phyloP scores from a whole-genome alignment of 1,139 yeast genomes.

The Protomyces macrosporus region DNA sequence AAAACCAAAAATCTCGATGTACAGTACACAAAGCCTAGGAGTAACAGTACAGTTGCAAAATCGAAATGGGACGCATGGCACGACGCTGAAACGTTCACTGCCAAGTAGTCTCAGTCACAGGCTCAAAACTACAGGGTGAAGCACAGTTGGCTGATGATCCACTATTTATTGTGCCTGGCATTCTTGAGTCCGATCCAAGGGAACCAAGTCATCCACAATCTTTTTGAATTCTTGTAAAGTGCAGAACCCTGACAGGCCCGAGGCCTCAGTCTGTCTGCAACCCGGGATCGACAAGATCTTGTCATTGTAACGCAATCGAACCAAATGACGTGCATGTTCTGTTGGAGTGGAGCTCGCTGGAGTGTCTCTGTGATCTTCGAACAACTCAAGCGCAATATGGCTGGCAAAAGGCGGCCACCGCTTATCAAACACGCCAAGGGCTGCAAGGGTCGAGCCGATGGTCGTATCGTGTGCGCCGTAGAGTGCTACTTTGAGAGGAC shows the following conservation, averaged over 20 bases:
- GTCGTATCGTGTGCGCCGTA: conserved; percentile 35
- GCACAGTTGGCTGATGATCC: too few relatives aligned
- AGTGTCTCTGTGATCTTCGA: conserved; percentile 21
- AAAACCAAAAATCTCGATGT: neutral
- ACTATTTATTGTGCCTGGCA: conserved; percentile 8
- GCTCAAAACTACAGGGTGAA: too few relatives aligned
- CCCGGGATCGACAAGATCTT: conserved; percentile 29
- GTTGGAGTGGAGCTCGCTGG: neutral
- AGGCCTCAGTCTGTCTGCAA: conserved; percentile 26
- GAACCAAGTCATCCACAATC: conserved; percentile 28
- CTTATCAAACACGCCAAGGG: conserved; percentile 32
- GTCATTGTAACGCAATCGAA: conserved; percentile 33
- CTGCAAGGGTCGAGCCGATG: conserved; percentile 32
- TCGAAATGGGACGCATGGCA: neutral
- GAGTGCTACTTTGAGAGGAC: conserved; percentile 30
- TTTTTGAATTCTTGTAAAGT: conserved; percentile 30
- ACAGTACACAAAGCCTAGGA: neutral
- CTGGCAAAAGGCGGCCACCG: conserved; percentile 33
- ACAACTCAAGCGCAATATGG: conserved; percentile 31
- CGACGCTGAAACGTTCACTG: neutral
- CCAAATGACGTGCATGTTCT: conserved; percentile 26
- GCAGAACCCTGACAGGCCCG: conserved; percentile 25
- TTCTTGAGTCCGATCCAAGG: conserved; percentile 30
- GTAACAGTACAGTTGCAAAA: neutral
- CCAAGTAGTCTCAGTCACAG: too few relatives aligned